Evolutionary conservation across 805 yeast species (phyloP), one percentile per base, ranked within the genome.

Genomic region (Lachancea waltii): DNA sequence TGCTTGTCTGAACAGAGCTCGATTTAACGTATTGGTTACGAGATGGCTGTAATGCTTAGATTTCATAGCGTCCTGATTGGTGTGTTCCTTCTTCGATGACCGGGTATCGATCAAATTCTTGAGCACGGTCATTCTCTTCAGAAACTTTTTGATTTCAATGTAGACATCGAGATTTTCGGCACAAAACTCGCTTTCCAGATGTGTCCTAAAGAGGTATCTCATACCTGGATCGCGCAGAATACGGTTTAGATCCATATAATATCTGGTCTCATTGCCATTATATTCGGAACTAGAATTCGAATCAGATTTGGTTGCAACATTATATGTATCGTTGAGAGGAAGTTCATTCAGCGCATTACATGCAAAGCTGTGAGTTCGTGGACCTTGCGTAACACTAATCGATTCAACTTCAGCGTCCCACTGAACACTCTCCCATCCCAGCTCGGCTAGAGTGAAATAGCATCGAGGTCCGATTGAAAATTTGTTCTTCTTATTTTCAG

Each of bases 151-250:
- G 34, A 84, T 69, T 41, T 77, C 83, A 36, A 71, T 58, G 54
- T 75, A 84, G 3, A 81, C 85, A 45, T 80, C 79, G n/a, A 84
- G 56, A 49, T 85, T 86, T 52, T 86, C 96, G 2, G 72, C 72
- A 52, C 95, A 85, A 39, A 70, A 68, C 36, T 77, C 81, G 21
- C 67, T 70, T 35, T 72, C 75, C 36, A 86, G 56, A 53, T 83
- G 86, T n/a, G 65, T 63, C 44, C 77, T 68, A 58, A 86, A 84
- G 7, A 85, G 58, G 38, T 74, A 76, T 38, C 81, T 67, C 64
- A 80, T 63, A 0, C 92, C 95, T 0, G 95, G 94, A 54, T 86
- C 95, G 7, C 62, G 59, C 7, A 86, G 53, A 3, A 81, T 66
- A 7, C 68, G 68, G 22, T 64, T 59, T 25, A 65, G 46, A 13